Conservation (phyloP, 345 rosid genomes). For the Pelargonium nanum region DNA sequence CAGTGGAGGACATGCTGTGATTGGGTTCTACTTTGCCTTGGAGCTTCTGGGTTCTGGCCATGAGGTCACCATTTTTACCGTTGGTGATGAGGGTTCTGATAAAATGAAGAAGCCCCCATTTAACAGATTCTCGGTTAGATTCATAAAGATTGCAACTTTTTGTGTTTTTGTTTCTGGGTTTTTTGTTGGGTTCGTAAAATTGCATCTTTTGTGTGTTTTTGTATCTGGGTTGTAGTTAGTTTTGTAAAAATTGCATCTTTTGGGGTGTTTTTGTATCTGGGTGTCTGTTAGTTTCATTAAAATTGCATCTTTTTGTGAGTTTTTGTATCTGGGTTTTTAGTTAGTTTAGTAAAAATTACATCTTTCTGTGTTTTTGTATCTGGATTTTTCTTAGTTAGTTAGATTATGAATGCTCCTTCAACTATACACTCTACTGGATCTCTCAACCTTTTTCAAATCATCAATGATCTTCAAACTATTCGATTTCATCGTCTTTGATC, state of each 20-base stretch:
- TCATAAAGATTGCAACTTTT: background rate
- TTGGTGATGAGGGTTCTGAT: slow-evolving; percentile 75
- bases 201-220: background rate
- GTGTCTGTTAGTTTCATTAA: no score
- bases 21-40: slow-evolving; percentile 81
- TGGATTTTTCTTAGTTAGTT: background rate
- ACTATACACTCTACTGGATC: no score
- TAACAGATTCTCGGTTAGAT: slow-evolving; percentile 61
- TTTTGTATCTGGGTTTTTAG: no score
- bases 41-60: slow-evolving; percentile 79
- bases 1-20: slow-evolving; percentile 85
- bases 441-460: no score
- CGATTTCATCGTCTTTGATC: background rate
- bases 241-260: background rate
- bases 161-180: background rate
- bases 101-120: slow-evolving; percentile 95
- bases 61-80: slow-evolving; percentile 61
- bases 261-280: background rate
- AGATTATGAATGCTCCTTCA: no score
- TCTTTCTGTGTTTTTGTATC: background rate
- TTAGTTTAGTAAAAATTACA: no score
- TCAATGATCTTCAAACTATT: no score
- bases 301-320: no score
- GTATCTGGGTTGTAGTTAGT: background rate
- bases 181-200: background rate